These are phyloP conservation scores for Aspergillus amoenus DNA, from an alignment of 2,329 filamentous ascomycete genomes.

Conservation along the genomic window DNA sequence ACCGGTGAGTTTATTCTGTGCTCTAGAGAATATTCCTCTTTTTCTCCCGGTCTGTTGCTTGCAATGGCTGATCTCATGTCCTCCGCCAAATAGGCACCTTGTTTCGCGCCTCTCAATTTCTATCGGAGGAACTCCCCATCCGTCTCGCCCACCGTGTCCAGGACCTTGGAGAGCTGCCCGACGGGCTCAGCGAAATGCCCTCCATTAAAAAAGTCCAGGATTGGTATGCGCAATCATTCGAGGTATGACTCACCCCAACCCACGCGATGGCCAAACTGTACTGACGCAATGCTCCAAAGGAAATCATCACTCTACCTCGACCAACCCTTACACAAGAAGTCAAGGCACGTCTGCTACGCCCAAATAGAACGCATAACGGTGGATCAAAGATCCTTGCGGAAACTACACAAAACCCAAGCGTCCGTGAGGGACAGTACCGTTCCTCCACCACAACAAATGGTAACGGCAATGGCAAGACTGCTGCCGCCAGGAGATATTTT, in stretches of 20 bases:
- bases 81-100: constrained; percentile 67
- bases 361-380: constrained; percentile 53
- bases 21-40: neutral
- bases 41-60: constrained; percentile 3
- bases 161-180: constrained; percentile 86
- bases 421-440: constrained; percentile 77
- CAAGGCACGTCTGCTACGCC: constrained; percentile 69
- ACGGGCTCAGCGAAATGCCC: constrained; percentile 96
- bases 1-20: constrained; percentile 60
- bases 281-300: constrained; percentile 49
- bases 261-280: constrained; percentile 4
- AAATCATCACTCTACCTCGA: constrained; percentile 83
- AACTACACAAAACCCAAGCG: constrained; percentile 85
- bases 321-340: constrained; percentile 75
- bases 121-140: constrained; percentile 96
- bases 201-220: constrained; percentile 93
- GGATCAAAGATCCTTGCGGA: constrained; percentile 70
- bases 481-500: constrained; percentile 71
- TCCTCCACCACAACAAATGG: constrained; percentile 47
- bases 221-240: constrained; percentile 99
- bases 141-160: constrained; percentile 93
- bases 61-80: constrained; percentile 16
- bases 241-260: constrained; percentile 61
- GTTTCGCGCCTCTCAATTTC: constrained; percentile 96
- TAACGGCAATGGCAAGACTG: constrained; percentile 53